A percentile compares a stretch with the other conserved stretches of the same genome.
Conservation (phyloP, 1,284 basidiomycete species). For the Trichosporon sp. region DNA sequence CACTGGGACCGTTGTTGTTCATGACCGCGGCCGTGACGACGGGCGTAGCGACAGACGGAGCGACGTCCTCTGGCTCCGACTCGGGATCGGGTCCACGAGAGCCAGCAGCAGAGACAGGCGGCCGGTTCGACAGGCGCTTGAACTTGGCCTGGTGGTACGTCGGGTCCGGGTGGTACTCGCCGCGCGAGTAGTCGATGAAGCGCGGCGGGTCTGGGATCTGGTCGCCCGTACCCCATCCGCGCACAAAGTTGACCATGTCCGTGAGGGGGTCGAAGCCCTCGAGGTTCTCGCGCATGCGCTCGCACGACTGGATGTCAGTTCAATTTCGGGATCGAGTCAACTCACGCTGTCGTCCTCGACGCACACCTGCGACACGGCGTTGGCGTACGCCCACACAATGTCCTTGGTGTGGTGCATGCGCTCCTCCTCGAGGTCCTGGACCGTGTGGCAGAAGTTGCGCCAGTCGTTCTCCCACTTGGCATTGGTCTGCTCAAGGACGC, state of each 20-base stretch:
- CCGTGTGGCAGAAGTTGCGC: constrained; percentile 87
- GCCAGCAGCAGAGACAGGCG: constrained; percentile 9
- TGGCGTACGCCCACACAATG: constrained; percentile 94
- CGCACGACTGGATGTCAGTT: constrained; percentile 71
- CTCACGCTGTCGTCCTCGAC: constrained; percentile 92
- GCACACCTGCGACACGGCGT: constrained; percentile 91
- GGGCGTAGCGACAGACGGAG: constrained; percentile 7
- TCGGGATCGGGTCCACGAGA: constrained; percentile 9
- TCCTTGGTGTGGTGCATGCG: constrained; percentile 91
- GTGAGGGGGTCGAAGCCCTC: constrained; percentile 79
- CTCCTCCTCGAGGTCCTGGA: constrained; percentile 95
- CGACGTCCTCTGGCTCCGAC: constrained; percentile 15
- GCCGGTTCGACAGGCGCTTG: constrained; percentile 44
- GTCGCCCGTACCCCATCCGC: constrained; percentile 79
- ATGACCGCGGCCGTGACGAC: constrained; percentile 2
- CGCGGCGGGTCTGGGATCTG: constrained; percentile 64
- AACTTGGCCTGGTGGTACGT: constrained; percentile 53
- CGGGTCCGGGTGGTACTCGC: constrained; percentile 52
- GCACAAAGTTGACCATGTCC: constrained; percentile 82
- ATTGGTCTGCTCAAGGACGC: constrained; percentile 76
- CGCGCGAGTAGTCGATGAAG: constrained; percentile 63
- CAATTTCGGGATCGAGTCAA: constrained; percentile 28
- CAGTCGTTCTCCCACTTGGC: constrained; percentile 90
- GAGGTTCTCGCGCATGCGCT: constrained; percentile 76
- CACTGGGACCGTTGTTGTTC: constrained; percentile 3